Conservation (phyloP, 441 rosid species). For the Erodium trifolium region DNA sequence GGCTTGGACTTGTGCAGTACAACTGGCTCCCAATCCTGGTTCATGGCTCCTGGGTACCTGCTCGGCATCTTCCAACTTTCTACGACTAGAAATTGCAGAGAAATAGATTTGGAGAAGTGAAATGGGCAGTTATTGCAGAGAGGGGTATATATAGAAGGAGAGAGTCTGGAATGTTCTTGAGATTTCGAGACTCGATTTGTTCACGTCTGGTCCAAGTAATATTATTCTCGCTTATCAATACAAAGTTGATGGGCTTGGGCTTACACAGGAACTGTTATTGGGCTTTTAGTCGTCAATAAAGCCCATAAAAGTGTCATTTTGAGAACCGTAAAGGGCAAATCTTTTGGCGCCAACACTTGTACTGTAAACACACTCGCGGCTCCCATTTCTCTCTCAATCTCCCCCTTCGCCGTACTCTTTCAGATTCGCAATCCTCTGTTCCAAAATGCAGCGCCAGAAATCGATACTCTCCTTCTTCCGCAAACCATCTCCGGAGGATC, state of each 20-base stretch:
- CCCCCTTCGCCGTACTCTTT: slow-evolving; percentile 3
- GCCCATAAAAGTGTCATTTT: not conserved
- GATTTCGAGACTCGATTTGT: slow-evolving; percentile 11
- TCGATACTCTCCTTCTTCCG: slow-evolving; percentile 71
- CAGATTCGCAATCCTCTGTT: slow-evolving; percentile 10
- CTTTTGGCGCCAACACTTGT: slow-evolving; percentile 55
- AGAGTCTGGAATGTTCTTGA: slow-evolving; percentile 9
- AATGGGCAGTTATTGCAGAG: not conserved
- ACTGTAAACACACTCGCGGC: not conserved
- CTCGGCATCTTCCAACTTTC: slow-evolving; percentile 41
- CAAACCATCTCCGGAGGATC: slow-evolving; percentile 42
- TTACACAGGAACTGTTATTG: not conserved
- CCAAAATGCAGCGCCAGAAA: slow-evolving; percentile 75
- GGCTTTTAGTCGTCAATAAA: not conserved
- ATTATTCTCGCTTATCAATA: slow-evolving; percentile 10
- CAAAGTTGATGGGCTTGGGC: slow-evolving; percentile 8
- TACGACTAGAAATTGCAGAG: not conserved
- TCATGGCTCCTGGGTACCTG: slow-evolving; percentile 50
- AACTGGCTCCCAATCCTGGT: slow-evolving; percentile 81
- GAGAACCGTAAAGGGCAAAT: slow-evolving; percentile 9
- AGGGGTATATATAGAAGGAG: slow-evolving; percentile 1
- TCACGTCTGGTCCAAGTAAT: slow-evolving; percentile 10
- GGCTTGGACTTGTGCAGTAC: slow-evolving; percentile 58
- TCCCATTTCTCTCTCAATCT: slow-evolving; percentile 5
- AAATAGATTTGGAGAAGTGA: not conserved